These are phyloP conservation scores for Penicillium steckii DNA, from an alignment of 495 filamentous ascomycete genomes.

Conservation along the genomic window DNA sequence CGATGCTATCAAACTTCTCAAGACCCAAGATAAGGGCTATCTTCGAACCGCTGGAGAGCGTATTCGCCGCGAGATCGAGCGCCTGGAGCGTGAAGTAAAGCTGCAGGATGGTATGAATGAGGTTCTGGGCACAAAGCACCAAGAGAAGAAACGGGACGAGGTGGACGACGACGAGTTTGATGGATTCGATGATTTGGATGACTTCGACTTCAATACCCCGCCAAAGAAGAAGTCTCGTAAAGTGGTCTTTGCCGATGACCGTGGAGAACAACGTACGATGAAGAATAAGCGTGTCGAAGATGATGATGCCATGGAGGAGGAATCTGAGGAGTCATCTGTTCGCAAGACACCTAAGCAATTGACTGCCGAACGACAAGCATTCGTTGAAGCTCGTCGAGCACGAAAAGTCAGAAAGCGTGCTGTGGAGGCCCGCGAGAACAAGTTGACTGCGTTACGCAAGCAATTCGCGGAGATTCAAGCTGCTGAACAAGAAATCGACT, in stretches of 20 bases:
- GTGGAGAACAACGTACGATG: constrained; percentile 46
- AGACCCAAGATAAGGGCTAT: constrained; percentile 95
- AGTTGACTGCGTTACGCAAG: constrained; percentile 63
- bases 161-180: constrained; percentile 25
- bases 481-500: constrained; percentile 74
- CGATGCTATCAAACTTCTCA: constrained; percentile 81
- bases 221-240: constrained; percentile 40
- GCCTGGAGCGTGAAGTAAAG: constrained; percentile 53
- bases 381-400: constrained; percentile 41
- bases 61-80: constrained; percentile 58
- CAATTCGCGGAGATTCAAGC: constrained; percentile 67
- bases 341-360: constrained; percentile 40
- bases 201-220: constrained; percentile 20
- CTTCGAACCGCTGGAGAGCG: constrained; percentile 65
- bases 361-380: constrained; percentile 39
- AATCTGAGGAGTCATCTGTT: constrained; percentile 20
- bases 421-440: constrained; percentile 48
- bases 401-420: constrained; percentile 49
- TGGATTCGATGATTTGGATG: constrained; percentile 29
- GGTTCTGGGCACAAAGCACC: constrained; percentile 26
- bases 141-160: constrained; percentile 20
- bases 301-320: constrained; percentile 26
- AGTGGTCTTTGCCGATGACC: constrained; percentile 56
- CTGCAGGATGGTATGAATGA: constrained; percentile 37
- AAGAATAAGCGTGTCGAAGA: constrained; percentile 22